Conservation (phyloP, 2,329 filamentous ascomycete species). For the Colletotrichum sidae region DNA sequence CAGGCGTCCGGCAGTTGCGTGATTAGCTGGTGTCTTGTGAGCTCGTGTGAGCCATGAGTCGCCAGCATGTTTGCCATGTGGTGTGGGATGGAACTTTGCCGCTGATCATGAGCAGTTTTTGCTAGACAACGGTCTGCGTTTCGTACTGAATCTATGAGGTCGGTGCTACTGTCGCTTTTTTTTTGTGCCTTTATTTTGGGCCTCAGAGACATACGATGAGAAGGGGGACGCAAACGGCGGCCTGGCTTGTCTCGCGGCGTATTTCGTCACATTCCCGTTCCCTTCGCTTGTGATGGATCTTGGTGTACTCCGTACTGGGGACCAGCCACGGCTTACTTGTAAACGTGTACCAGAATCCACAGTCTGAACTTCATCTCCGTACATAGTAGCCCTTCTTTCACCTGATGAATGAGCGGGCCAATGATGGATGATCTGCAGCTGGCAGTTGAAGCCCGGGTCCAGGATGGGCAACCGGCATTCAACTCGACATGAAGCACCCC, state of each 20-base stretch:
- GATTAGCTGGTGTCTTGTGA: constrained; percentile 18
- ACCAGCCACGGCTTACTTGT: neutral
- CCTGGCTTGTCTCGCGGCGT: neutral
- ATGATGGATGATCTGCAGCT: constrained; percentile 28
- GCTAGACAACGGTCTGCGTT: too few species aligned
- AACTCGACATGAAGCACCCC: constrained; percentile 30
- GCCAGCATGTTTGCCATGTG: constrained; percentile 36
- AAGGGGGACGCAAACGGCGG: constrained; percentile 17
- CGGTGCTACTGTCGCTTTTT: too few species aligned
- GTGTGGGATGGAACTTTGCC: constrained; percentile 4
- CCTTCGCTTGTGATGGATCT: neutral
- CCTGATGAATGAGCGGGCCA: constrained; percentile 4
- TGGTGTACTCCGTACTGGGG: too few species aligned
- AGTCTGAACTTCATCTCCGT: too few species aligned
- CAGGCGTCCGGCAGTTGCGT: constrained; percentile 28
- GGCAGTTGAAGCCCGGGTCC: constrained; percentile 4
- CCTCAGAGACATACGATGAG: neutral
- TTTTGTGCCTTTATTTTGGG: constrained; percentile 1
- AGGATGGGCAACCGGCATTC: constrained; percentile 24
- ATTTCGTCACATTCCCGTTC: neutral
- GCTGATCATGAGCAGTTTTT: constrained; percentile 1
- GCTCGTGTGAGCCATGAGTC: constrained; percentile 33
- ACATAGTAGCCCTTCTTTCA: neutral
- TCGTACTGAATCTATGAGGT: too few species aligned
- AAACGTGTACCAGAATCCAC: too few species aligned